Evolutionary conservation across 108 stramenopile genomes (phyloP).

Genomic region (Nitzschia sp.): DNA sequence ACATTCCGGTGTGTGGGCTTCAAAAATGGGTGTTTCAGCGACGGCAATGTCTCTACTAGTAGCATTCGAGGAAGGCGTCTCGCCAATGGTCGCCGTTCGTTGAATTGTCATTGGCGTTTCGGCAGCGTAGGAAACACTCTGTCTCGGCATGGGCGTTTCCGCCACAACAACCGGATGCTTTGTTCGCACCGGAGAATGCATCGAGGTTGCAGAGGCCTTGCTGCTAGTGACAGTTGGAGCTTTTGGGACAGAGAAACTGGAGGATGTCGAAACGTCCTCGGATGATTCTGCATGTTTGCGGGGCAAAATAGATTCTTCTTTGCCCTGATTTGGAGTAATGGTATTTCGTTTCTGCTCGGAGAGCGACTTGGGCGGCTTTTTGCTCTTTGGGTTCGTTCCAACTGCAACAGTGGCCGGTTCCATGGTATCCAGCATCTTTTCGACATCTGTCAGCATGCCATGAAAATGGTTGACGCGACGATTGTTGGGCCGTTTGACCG

Average conservation of each 20-base stretch:
- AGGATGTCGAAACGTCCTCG: background rate
- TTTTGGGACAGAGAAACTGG: background rate
- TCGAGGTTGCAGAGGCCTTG: background rate
- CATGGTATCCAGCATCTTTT: background rate
- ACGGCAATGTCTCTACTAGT: background rate
- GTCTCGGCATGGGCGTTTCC: background rate
- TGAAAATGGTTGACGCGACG: conserved; percentile 15
- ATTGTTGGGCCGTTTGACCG: background rate
- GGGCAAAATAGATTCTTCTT: background rate
- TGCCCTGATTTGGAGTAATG: background rate
- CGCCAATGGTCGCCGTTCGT: background rate
- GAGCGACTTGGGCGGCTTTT: too few relatives aligned
- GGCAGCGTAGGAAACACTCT: background rate
- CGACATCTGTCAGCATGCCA: conserved; percentile 2
- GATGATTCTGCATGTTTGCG: background rate
- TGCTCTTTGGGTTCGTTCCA: too few relatives aligned
- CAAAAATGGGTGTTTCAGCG: background rate
- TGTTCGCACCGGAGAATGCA: background rate
- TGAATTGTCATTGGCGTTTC: background rate
- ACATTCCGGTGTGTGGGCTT: background rate
- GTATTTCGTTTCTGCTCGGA: background rate
- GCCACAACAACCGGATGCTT: background rate
- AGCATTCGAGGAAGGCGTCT: background rate
- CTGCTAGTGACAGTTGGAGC: background rate
- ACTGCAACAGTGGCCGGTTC: background rate